phyloP scores from a whole-genome alignment of 2,329 filamentous ascomycete genomes.

The Hymenoscyphus occultus region DNA sequence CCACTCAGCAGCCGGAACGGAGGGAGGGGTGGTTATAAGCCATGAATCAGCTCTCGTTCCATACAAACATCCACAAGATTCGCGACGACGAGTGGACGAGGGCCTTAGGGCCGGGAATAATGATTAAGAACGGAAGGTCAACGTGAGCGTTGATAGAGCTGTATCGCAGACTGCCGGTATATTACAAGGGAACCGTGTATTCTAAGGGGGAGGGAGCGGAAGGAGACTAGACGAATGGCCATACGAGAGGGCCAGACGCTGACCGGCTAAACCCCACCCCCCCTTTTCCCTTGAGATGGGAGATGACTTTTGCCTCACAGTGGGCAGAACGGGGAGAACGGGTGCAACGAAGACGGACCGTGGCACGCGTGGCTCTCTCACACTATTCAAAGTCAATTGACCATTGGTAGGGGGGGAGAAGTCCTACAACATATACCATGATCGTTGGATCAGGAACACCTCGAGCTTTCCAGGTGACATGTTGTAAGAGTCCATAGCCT shows the following conservation, averaged over 20 bases:
- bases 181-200: slow-evolving; percentile 4
- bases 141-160: background rate
- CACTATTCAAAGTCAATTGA: background rate
- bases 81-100: slow-evolving; percentile 1
- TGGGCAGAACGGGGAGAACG: slow-evolving; percentile 4
- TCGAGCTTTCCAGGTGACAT: slow-evolving; percentile 5
- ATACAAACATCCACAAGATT: slow-evolving; percentile 12
- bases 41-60: slow-evolving; percentile 20
- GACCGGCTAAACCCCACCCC: slow-evolving; percentile 11
- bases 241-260: slow-evolving; percentile 6
- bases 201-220: background rate
- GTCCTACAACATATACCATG: background rate
- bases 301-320: slow-evolving; percentile 2
- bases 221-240: background rate
- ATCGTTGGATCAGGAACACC: slow-evolving; percentile 1
- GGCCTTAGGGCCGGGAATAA: slow-evolving; percentile 10
- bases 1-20: slow-evolving; percentile 17
- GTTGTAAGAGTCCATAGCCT: background rate
- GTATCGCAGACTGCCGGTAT: background rate
- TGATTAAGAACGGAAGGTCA: slow-evolving; percentile 14
- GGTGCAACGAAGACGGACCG: slow-evolving; percentile 8
- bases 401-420: slow-evolving; percentile 1
- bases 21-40: slow-evolving; percentile 14
- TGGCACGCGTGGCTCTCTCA: background rate
- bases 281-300: background rate